Evolutionary conservation across 257 asterid genomes (phyloP).

Genomic region (Rhazya stricta): DNA sequence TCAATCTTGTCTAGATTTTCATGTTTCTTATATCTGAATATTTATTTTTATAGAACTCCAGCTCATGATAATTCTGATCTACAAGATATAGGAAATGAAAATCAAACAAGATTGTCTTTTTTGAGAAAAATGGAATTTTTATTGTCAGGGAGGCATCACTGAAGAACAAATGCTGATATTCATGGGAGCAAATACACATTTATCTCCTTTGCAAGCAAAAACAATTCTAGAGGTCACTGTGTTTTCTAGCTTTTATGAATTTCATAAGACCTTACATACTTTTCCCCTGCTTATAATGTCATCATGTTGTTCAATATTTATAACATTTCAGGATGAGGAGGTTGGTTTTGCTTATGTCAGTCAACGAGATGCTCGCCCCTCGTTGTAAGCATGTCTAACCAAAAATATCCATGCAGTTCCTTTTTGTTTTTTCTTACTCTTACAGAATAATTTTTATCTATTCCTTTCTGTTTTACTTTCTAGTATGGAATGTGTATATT

Average conservation of each 20-base stretch:
- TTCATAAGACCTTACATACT: not conserved
- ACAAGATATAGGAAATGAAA: not conserved
- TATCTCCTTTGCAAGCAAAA: conserved; percentile 71
- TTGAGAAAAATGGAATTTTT: not conserved
- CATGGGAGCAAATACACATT: conserved; percentile 84
- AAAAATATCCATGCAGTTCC: conserved; percentile 4
- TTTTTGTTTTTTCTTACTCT: not conserved
- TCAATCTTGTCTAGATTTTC: not conserved
- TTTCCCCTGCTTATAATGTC: not conserved
- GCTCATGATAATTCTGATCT: not conserved
- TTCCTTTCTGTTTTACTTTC: not conserved
- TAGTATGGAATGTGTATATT: conserved; percentile 1
- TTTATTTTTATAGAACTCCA: not conserved
- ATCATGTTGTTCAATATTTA: conserved; percentile 6
- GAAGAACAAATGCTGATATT: conserved; percentile 96
- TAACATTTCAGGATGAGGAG: conserved; percentile 64
- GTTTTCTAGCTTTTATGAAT: conserved; percentile 3
- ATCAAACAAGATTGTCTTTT: not conserved
- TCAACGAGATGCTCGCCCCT: conserved; percentile 91
- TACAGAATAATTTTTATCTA: not conserved
- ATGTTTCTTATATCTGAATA: not conserved
- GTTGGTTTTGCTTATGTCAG: conserved; percentile 90
- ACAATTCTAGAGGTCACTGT: conserved; percentile 69
- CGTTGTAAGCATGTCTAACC: conserved; percentile 58
- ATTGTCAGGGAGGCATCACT: conserved; percentile 84